A percentile compares a stretch with the other conserved stretches of the same genome.
These are phyloP conservation scores for Vaccinium vitisidaea DNA, from an alignment of 148 eudicot species.

Conservation along the genomic window DNA sequence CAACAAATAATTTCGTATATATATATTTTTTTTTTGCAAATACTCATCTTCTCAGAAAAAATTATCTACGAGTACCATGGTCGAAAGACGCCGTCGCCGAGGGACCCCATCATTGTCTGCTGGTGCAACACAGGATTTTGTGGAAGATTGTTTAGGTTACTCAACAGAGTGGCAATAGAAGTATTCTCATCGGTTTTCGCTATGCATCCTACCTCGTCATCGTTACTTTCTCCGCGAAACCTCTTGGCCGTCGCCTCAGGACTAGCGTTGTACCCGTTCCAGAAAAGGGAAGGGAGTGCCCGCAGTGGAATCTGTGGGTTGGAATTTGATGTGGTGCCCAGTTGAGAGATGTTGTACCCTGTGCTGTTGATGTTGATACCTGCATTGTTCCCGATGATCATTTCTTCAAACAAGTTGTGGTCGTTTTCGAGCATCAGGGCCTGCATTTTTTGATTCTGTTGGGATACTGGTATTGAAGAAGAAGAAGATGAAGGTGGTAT, in stretches of 20 bases:
- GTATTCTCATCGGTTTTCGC: slow-evolving; percentile 3
- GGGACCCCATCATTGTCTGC: slow-evolving; percentile 17
- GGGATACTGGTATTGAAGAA: slow-evolving; percentile 10
- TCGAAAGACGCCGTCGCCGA: slow-evolving; percentile 19
- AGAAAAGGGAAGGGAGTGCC: slow-evolving; percentile 25
- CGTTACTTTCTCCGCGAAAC: not conserved
- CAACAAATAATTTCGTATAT: not conserved
- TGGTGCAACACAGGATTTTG: slow-evolving; percentile 28
- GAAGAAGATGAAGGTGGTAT: slow-evolving; percentile 17
- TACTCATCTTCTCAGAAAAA: slow-evolving; percentile 3
- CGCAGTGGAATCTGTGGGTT: slow-evolving; percentile 25
- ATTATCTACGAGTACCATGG: slow-evolving; percentile 41
- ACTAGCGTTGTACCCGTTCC: slow-evolving; percentile 15
- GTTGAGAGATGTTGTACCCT: slow-evolving; percentile 5
- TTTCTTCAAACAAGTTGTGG: slow-evolving; percentile 37
- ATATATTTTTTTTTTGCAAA: not conserved
- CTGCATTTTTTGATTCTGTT: slow-evolving; percentile 8
- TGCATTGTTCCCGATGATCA: slow-evolving; percentile 24
- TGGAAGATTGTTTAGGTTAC: slow-evolving; percentile 23
- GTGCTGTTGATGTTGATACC: not conserved
- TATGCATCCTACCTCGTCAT: not conserved
- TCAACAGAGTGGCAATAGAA: slow-evolving; percentile 30
- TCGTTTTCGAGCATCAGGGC: slow-evolving; percentile 31
- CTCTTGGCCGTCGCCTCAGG: not conserved
- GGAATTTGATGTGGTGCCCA: not conserved